phyloP scores from a whole-genome alignment of 2,329 filamentous ascomycete species.

The Cryphonectria japonica region DNA sequence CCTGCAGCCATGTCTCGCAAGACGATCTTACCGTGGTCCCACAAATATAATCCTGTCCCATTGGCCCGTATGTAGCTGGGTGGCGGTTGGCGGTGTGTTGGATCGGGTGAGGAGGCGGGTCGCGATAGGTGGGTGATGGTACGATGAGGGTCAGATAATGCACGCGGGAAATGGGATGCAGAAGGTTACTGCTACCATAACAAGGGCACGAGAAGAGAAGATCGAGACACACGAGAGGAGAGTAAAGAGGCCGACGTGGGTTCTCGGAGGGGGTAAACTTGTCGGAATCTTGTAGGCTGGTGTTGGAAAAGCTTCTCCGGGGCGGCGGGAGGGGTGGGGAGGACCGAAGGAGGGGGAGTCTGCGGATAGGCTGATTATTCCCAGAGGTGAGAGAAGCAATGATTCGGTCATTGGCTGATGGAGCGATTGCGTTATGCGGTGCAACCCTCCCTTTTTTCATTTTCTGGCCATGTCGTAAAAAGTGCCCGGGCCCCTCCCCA shows the following conservation, averaged over 20 bases:
- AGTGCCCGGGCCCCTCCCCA: background rate
- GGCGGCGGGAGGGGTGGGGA: background rate
- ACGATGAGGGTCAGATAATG: conserved; percentile 2
- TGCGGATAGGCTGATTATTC: background rate
- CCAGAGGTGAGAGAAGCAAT: background rate
- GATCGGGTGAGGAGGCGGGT: background rate
- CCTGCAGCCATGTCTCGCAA: conserved; percentile 12
- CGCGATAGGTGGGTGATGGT: background rate
- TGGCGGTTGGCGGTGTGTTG: conserved; percentile 17
- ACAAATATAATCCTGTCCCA: conserved; percentile 20
- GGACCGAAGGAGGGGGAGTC: background rate
- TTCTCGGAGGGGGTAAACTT: background rate
- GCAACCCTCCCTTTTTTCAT: background rate
- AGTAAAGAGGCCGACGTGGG: background rate
- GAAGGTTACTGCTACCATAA: background rate
- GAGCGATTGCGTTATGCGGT: conserved; percentile 4
- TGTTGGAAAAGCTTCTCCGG: background rate
- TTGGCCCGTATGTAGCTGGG: background rate
- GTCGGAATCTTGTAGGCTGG: background rate
- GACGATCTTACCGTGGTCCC: conserved; percentile 12
- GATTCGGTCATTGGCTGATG: background rate
- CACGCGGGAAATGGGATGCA: conserved; percentile 1
- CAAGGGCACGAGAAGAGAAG: background rate
- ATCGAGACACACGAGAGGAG: background rate
- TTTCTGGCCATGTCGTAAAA: background rate